Base-by-base conservation (phyloP, 306 rosid genomes). In the Malus fusca region DNA sequence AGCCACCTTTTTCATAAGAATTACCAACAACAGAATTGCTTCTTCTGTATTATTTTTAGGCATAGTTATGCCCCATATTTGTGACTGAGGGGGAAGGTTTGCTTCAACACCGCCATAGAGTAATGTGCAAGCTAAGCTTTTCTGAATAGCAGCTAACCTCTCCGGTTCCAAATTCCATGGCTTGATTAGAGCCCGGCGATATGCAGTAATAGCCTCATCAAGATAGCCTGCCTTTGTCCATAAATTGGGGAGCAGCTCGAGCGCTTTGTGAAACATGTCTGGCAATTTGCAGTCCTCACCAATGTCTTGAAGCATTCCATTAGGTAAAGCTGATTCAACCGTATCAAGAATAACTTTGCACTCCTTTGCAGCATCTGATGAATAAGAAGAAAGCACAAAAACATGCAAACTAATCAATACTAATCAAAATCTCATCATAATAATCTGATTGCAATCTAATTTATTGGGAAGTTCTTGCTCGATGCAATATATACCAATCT, bases 101-200 rank as follows among this genome's bases (percentile, higher is more conserved):
- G 87, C 86, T 79, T 95, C 97, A 61, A 87, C 89, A 72, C 99
- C 97, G 53, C 92, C 84, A 51, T 95, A 95, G 71, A 95, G 92
- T 68, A 95, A 81, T n/a, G 84, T 88, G 43, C 86, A 78, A 28
- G 93, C 96, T 73, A 95, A 88, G 77, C 84, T 89, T 64, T 90
- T 95, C 78, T 92, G 96, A 3, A 90, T 75, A 68, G 60, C 25
- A 13, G 99, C 93, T 85, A 92, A 79, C 78, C 84, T 87, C 56
- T 46, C 76, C 0, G 89, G 86, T 73, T 87, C 89, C 84, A 92
- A 66, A 80, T 95, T 95, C 99, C 99, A 95, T 2, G 96, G 97
- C 84, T 90, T 92, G 72, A 89, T 71, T 58, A 95, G 82, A 73
- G 88, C 90, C 22, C 78, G 69, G 31, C 99, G 88, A 71, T 88